Conservation (phyloP, 2,329 filamentous ascomycete genomes). For the Pseudogymnoascus sp. region DNA sequence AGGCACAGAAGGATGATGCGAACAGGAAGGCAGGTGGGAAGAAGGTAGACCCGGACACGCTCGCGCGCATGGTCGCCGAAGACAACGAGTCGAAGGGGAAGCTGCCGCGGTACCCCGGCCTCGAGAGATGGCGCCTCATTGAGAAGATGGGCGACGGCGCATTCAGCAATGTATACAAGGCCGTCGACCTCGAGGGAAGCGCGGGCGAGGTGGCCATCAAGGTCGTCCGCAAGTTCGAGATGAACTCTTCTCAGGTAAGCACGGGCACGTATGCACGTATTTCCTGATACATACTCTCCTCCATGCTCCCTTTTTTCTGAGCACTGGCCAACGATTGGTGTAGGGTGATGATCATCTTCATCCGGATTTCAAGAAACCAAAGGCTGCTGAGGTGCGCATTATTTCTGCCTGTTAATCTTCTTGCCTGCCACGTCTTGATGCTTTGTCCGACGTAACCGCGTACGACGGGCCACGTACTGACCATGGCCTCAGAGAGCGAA, state of each 20-base stretch:
- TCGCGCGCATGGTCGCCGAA: constrained; percentile 83
- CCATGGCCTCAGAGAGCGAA: constrained; percentile 67
- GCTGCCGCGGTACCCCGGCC: constrained; percentile 75
- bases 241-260: constrained; percentile 98
- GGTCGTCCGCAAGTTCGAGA: constrained; percentile 96
- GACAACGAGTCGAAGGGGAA: constrained; percentile 81
- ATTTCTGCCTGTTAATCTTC: constrained; percentile 30
- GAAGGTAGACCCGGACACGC: constrained; percentile 56
- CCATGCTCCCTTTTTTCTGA: constrained; percentile 16
- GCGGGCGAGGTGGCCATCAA: constrained; percentile 89
- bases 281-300: constrained; percentile 26
- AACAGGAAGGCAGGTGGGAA: constrained; percentile 40
- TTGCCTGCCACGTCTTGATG: constrained; percentile 18
- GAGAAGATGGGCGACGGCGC: constrained; percentile 99
- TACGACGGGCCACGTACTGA: constrained; percentile 13
- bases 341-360: constrained; percentile 91
- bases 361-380: constrained; percentile 93
- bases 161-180: constrained; percentile 97
- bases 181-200: constrained; percentile 64
- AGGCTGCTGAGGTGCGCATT: constrained; percentile 89
- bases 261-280: constrained; percentile 23
- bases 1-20: constrained; percentile 43
- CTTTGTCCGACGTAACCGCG: constrained; percentile 24
- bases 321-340: constrained; percentile 48
- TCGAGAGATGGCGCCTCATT: constrained; percentile 77